Conservation (phyloP, 495 filamentous ascomycete species). For the Xylaria curta region DNA sequence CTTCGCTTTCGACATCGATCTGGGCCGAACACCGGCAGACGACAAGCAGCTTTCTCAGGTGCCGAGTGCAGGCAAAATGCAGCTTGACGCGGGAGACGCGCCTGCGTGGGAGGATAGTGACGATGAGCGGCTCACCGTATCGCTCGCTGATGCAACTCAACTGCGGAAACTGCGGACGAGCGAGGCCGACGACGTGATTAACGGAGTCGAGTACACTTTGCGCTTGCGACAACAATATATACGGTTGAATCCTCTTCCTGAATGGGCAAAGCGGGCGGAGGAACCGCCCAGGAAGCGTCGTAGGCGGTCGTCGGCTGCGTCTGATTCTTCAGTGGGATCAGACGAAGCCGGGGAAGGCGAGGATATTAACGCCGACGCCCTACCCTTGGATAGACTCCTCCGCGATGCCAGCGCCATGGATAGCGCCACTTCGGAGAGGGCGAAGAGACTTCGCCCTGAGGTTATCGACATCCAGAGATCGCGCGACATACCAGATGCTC, state of each 20-base stretch:
- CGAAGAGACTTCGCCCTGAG: conserved; percentile 77
- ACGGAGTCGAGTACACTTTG: conserved; percentile 80
- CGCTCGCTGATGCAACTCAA: conserved; percentile 72
- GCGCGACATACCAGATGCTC: conserved; percentile 56
- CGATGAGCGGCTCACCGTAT: conserved; percentile 85
- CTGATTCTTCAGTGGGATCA: conserved; percentile 53
- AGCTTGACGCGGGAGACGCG: conserved; percentile 42
- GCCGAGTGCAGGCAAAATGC: conserved; percentile 45
- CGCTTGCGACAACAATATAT: conserved; percentile 83
- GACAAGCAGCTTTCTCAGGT: conserved; percentile 42
- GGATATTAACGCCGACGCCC: conserved; percentile 65
- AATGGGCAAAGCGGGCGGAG: conserved; percentile 69
- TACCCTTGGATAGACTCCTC: conserved; percentile 81
- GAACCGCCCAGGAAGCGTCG: conserved; percentile 59
- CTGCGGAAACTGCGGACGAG: conserved; percentile 80
- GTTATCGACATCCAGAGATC: conserved; percentile 80
- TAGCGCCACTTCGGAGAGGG: conserved; percentile 52
- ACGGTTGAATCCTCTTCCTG: conserved; percentile 77
- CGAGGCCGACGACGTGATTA: conserved; percentile 85
- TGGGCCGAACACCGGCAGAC: conserved; percentile 38
- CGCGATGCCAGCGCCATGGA: conserved; percentile 66
- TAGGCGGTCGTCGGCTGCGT: conserved; percentile 54
- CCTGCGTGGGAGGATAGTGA: conserved; percentile 95
- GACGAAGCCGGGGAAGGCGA: conserved; percentile 64
- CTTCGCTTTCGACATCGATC: conserved; percentile 54